Percentiles rank a stretch among this genome's conserved stretches.
phyloP scores from a whole-genome alignment of 306 rosid genomes.

The Mimosa bimucronata region DNA sequence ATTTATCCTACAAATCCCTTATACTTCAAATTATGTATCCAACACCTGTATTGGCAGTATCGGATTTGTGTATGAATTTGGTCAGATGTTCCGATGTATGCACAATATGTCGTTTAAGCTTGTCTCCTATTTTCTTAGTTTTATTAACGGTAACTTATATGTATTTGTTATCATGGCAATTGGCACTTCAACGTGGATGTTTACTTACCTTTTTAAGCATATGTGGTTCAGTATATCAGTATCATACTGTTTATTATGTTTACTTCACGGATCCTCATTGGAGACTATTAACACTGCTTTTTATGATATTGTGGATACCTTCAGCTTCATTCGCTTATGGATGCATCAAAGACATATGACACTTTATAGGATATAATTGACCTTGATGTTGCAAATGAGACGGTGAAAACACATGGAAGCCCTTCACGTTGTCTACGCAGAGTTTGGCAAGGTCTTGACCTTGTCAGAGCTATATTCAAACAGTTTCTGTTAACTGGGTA shows the following conservation, averaged over 20 bases:
- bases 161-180: neutral
- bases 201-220: neutral
- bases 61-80: too few relatives aligned
- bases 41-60: neutral
- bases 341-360: constrained; percentile 66
- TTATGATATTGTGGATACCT: constrained; percentile 35
- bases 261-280: neutral
- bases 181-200: too few relatives aligned
- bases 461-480: constrained; percentile 77
- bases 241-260: too few relatives aligned
- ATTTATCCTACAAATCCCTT: too few relatives aligned
- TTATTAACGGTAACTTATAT: neutral
- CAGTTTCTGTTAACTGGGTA: constrained; percentile 68
- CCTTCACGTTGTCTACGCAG: constrained; percentile 84
- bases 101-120: constrained; percentile 4
- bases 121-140: too few relatives aligned
- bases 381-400: constrained; percentile 58
- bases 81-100: neutral
- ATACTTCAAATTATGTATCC: neutral
- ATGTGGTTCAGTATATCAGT: too few relatives aligned
- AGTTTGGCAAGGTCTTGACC: constrained; percentile 94
- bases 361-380: constrained; percentile 60
- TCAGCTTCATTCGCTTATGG: constrained; percentile 69
- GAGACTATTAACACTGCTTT: constrained; percentile 15
- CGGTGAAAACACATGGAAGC: constrained; percentile 77